Evolutionary conservation across 352 stramenopile species (phyloP).

Genomic region (Phytopythium delawarense): DNA sequence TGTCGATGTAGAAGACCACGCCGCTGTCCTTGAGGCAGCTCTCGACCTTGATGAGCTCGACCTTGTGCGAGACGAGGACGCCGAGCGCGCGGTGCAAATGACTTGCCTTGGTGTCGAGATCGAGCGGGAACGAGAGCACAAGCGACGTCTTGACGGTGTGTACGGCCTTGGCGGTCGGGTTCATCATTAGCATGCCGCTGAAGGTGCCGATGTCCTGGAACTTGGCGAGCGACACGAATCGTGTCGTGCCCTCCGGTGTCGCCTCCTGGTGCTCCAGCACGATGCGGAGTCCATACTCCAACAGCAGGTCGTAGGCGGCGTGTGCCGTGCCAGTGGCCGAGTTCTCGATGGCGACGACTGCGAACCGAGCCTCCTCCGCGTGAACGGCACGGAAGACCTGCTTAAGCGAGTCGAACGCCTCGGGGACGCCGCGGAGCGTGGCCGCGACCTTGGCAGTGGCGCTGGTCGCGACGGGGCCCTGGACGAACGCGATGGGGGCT

Average conservation of each 20-base stretch:
- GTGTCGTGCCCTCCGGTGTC: slow-evolving; percentile 86
- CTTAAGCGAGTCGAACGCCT: too few relatives aligned
- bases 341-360: slow-evolving; percentile 94
- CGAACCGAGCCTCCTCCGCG: slow-evolving; percentile 40
- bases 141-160: slow-evolving; percentile 78
- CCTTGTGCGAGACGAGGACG: slow-evolving; percentile 55
- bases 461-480: too few relatives aligned
- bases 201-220: too few relatives aligned
- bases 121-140: slow-evolving; percentile 58
- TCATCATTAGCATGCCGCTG: too few relatives aligned
- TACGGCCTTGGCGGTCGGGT: too few relatives aligned
- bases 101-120: slow-evolving; percentile 41
- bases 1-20: slow-evolving; percentile 63
- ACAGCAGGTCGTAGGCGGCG: slow-evolving; percentile 91
- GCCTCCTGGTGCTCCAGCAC: slow-evolving; percentile 75
- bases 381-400: too few relatives aligned
- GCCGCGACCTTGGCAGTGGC: too few relatives aligned
- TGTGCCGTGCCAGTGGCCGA: slow-evolving; percentile 93
- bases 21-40: slow-evolving; percentile 28
- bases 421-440: too few relatives aligned
- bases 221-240: slow-evolving; percentile 59
- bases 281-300: slow-evolving; percentile 65
- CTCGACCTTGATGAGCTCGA: slow-evolving; percentile 71
- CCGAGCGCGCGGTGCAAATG: slow-evolving; percentile 61
- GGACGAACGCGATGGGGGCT: too few relatives aligned